Conservation (phyloP, 108 stramenopile genomes). For the Fragilariopsis cylindrus region DNA sequence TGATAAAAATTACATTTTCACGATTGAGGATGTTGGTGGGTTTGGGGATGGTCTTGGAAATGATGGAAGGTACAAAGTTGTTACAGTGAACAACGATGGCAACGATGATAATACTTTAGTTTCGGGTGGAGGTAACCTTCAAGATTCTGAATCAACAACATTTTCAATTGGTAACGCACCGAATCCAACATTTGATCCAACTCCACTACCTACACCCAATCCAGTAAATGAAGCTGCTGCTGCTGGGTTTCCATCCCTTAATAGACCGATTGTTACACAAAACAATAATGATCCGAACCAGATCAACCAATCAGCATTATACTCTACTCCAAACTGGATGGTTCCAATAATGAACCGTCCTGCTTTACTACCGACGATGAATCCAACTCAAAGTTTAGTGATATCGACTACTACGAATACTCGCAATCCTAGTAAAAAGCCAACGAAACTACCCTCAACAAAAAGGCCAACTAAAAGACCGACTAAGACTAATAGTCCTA, state of each 20-base stretch:
- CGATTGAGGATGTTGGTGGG: conserved; percentile 11
- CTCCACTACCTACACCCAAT: not conserved
- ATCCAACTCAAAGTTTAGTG: no score
- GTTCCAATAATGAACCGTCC: no score
- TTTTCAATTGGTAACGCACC: not conserved
- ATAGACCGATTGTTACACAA: no score
- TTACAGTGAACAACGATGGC: not conserved
- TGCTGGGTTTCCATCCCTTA: no score
- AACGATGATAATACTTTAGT: not conserved
- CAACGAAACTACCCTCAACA: not conserved
- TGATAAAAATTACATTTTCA: conserved; percentile 1
- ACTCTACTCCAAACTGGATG: no score
- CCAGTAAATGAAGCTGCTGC: no score
- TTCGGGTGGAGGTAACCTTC: conserved; percentile 1
- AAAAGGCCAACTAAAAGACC: not conserved
- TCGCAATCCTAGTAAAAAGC: not conserved
- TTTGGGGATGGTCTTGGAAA: conserved; percentile 13
- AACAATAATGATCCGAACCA: no score
- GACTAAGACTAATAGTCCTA: not conserved
- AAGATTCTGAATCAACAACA: not conserved
- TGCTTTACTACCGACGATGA: no score
- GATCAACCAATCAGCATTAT: no score
- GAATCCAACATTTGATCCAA: not conserved
- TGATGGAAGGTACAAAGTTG: conserved; percentile 6
- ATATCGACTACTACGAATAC: no score